phyloP scores from a whole-genome alignment of 1,284 basidiomycete species.

The Irpex sp. region DNA sequence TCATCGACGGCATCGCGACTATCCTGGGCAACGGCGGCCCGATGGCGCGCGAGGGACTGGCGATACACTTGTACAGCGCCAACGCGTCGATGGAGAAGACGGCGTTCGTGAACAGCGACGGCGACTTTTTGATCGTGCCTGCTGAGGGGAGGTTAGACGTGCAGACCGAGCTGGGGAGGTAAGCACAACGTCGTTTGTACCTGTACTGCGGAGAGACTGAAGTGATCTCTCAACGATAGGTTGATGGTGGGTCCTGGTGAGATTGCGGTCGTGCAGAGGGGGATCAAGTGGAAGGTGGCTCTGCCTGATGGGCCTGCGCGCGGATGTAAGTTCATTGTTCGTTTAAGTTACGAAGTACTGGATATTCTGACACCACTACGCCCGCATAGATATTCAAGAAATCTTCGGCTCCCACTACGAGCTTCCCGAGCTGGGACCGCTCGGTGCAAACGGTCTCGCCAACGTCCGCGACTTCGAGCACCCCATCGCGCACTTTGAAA shows the following conservation, averaged over 20 bases:
- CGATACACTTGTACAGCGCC: constrained; percentile 60
- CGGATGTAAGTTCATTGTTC: not conserved
- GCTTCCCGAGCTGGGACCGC: constrained; percentile 61
- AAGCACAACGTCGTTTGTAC: constrained; percentile 16
- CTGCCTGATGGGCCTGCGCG: constrained; percentile 39
- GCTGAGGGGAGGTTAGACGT: constrained; percentile 64
- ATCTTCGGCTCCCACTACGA: constrained; percentile 59
- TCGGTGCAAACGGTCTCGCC: constrained; percentile 57
- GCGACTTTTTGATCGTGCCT: constrained; percentile 67
- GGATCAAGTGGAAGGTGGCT: constrained; percentile 57
- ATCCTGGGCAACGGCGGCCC: constrained; percentile 64
- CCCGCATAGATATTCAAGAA: constrained; percentile 35
- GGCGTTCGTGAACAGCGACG: constrained; percentile 67
- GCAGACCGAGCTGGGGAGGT: constrained; percentile 69
- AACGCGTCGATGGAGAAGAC: constrained; percentile 62
- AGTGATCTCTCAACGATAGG: constrained; percentile 13
- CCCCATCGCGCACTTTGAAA: constrained; percentile 57
- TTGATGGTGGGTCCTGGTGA: constrained; percentile 63
- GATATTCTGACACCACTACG: too few species aligned
- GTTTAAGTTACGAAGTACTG: too few species aligned
- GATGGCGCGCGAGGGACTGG: constrained; percentile 55
- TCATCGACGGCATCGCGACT: constrained; percentile 62
- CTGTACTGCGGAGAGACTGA: not conserved
- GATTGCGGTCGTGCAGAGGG: constrained; percentile 58
- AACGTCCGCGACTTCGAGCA: constrained; percentile 60